Evolutionary conservation across 108 stramenopile species (phyloP).

Genomic region (Conticribra guillardii): DNA sequence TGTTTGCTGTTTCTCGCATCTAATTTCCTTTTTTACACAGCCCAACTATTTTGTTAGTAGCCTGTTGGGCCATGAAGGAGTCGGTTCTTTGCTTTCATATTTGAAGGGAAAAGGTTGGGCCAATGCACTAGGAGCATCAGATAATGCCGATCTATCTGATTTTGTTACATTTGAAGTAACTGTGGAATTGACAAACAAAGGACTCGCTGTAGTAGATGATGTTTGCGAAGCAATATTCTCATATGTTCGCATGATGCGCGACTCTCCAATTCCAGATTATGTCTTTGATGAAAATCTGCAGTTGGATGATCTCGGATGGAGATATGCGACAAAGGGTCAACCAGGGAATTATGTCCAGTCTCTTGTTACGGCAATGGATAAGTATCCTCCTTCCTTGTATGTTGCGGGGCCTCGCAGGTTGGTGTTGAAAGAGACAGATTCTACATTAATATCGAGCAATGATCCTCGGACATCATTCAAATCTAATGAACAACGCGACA

Average conservation of each 20-base stretch:
- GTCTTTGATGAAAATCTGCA: conserved; percentile 80
- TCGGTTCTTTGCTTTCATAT: conserved; percentile 81
- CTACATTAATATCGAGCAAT: conserved; percentile 42
- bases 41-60: conserved; percentile 75
- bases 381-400: conserved; percentile 65
- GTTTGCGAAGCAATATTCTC: conserved; percentile 78
- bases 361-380: conserved; percentile 66
- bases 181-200: conserved; percentile 77
- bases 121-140: conserved; percentile 67
- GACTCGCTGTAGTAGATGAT: conserved; percentile 66
- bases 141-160: conserved; percentile 68
- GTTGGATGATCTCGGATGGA: conserved; percentile 80
- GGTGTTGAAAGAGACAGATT: conserved; percentile 53
- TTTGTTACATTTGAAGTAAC: conserved; percentile 83
- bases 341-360: conserved; percentile 65
- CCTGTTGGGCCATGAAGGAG: conserved; percentile 90
- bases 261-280: conserved; percentile 64
- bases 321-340: conserved; percentile 67
- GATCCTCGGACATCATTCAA: conserved; percentile 63
- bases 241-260: conserved; percentile 71
- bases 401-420: conserved; percentile 82
- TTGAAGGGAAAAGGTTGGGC: conserved; percentile 81
- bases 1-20: no score
- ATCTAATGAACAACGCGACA: conserved; percentile 57
- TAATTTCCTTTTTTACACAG: not conserved